Base-by-base conservation (phyloP, 1,284 basidiomycete genomes). In the Malassezia equina region DNA sequence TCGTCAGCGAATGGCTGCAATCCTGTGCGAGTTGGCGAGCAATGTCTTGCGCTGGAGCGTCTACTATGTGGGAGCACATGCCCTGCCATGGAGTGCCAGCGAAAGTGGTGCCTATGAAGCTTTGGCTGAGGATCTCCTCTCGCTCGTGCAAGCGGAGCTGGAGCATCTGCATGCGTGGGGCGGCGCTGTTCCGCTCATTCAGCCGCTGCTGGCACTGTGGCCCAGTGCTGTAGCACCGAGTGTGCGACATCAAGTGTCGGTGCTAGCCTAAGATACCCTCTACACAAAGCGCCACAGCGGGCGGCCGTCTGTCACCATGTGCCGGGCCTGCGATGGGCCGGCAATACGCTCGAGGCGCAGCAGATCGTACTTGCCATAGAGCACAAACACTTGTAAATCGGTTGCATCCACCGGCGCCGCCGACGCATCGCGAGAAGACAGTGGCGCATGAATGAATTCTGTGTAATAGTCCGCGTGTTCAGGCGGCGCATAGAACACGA, bases 401-500 rank as follows among this genome's bases (percentile, higher is more conserved):
- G 25, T 93, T 80, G 73, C 91, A 52, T 69, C 67, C 27, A 29
- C 52, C 25, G 54, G 41, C 19, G 41, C 58, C 40, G 47, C 47
- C 24, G 24, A 34, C 3, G 54, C 11, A n/a, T 24, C 34, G 33
- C 65, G 65, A 0, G 45, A 57, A 11, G 90, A 77, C 79, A 96
- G 95, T 0, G 93, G 84, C 73, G 85, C 86, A 31, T 84, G 82
- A 29, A 95, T 76, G 59, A 90, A 80, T 73, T 98, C 94, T 0
- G 86, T 82, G 76, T 91, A 96, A 76, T 89, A 98, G 61, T 85
- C 82, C 0, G 88, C 81, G 74, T 96, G 89, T 51, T 88, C 84
- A 0, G 94, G 93, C 23, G 87, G 84, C 0, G 82, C 84, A 71
- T 96, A 99, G 77, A 95, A 98, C 25, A 96, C 79, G 53, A 96